Percentiles rank a stretch among this genome's conserved stretches.
Evolutionary conservation across 1,139 yeast genomes (phyloP).

Genomic region (Debaryomyces robertsiae): DNA sequence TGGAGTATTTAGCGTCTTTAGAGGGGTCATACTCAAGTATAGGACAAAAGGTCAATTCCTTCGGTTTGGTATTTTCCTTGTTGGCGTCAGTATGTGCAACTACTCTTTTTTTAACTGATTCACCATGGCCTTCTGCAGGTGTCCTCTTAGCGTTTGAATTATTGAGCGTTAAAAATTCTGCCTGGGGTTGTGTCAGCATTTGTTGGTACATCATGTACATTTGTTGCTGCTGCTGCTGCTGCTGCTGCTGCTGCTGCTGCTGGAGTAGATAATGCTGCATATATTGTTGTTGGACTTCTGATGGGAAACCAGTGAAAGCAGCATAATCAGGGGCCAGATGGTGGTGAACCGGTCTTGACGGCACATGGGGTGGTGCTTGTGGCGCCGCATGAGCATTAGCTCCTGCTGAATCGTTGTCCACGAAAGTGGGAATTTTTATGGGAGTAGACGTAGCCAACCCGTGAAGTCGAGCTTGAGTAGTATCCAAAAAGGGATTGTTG

Average conservation of each 20-base stretch:
- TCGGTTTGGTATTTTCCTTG: slow-evolving; percentile 28
- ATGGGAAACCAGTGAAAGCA: slow-evolving; percentile 23
- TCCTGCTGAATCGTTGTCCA: slow-evolving; percentile 4
- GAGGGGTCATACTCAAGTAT: slow-evolving; percentile 47
- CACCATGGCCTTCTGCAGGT: slow-evolving; percentile 3
- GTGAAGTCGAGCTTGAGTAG: slow-evolving; percentile 8
- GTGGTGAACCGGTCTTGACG: background rate
- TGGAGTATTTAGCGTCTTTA: slow-evolving; percentile 27
- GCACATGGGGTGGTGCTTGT: background rate
- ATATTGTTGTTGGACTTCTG: slow-evolving; percentile 20
- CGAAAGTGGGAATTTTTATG: slow-evolving; percentile 11
- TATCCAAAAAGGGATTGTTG: background rate
- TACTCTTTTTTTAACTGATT: slow-evolving; percentile 1
- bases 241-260: slow-evolving; percentile 10
- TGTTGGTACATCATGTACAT: slow-evolving; percentile 11
- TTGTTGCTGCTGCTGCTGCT: slow-evolving; percentile 16
- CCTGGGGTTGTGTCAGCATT: slow-evolving; percentile 13
- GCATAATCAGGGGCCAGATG: slow-evolving; percentile 13
- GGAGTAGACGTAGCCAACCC: slow-evolving; percentile 22
- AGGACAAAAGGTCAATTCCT: slow-evolving; percentile 44
- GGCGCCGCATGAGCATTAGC: background rate
- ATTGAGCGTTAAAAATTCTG: slow-evolving; percentile 2
- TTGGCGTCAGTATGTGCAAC: slow-evolving; percentile 11
- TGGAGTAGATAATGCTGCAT: slow-evolving; percentile 16
- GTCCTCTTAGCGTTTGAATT: background rate